These are phyloP conservation scores for Triticum dicoccoides DNA, from an alignment of 176 grass and related monocot genomes.

Conservation along the genomic window DNA sequence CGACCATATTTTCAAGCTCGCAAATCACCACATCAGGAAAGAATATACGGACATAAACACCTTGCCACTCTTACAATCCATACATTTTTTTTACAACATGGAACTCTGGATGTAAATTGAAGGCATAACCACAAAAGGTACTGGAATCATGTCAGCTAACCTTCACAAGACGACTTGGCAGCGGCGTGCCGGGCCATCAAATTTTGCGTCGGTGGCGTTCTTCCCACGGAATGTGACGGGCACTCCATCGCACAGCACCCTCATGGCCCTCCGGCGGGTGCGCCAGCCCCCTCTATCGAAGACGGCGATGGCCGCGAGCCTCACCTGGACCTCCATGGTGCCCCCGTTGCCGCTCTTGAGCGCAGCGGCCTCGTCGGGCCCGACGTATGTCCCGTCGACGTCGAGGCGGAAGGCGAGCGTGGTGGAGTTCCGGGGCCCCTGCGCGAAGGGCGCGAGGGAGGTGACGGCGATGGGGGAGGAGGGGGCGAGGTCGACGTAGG, in stretches of 20 bases:
- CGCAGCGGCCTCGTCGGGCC: conserved; percentile 34
- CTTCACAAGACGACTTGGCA: conserved; percentile 71
- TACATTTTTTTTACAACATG: background rate
- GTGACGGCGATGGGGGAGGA: conserved; percentile 47
- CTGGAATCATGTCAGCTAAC: conserved; percentile 1
- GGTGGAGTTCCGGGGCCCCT: conserved; percentile 48
- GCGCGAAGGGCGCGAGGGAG: conserved; percentile 61
- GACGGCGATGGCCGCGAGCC: conserved; percentile 52
- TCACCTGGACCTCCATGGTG: conserved; percentile 50
- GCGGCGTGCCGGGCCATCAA: conserved; percentile 32
- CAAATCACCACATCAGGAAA: background rate
- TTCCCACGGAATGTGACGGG: conserved; percentile 46
- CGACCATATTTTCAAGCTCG: background rate
- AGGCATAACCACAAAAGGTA: background rate
- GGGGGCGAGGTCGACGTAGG: conserved; percentile 46
- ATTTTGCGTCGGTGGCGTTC: conserved; percentile 43
- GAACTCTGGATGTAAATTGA: background rate
- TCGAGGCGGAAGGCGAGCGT: conserved; percentile 51
- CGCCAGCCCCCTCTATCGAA: conserved; percentile 81
- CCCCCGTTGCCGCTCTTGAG: conserved; percentile 48
- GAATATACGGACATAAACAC: background rate
- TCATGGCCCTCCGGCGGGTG: conserved; percentile 61
- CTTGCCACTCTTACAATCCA: background rate
- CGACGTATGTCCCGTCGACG: conserved; percentile 53
- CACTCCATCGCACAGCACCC: conserved; percentile 64